Evolutionary conservation across 176 grass and related monocot genomes (phyloP).

Genomic region (Musa schizocarpa): DNA sequence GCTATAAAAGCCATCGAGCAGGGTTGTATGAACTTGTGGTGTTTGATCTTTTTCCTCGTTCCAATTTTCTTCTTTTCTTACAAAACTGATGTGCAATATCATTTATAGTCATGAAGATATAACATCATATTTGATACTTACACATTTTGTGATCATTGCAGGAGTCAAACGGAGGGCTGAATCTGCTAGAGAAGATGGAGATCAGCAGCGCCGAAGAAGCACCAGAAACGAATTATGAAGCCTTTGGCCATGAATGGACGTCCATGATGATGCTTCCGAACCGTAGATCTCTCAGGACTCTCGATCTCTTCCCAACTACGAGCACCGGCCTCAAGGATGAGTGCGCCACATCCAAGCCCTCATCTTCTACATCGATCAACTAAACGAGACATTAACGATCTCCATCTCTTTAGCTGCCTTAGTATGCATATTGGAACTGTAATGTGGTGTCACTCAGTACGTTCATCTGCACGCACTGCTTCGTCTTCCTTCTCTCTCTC

Average conservation of each 20-base stretch:
- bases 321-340: constrained; percentile 71
- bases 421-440: neutral
- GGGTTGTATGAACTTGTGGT: too few relatives aligned
- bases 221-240: neutral
- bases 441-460: constrained; percentile 7
- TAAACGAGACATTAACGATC: neutral
- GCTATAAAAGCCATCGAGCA: too few relatives aligned
- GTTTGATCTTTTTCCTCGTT: too few relatives aligned
- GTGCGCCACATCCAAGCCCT: neutral
- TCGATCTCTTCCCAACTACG: constrained; percentile 77
- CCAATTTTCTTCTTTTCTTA: too few relatives aligned
- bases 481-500: too few relatives aligned
- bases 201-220: constrained; percentile 15
- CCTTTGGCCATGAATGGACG: constrained; percentile 25
- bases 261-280: constrained; percentile 39
- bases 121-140: too few relatives aligned
- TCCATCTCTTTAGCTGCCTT: neutral
- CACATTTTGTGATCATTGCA: neutral
- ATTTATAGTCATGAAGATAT: too few relatives aligned
- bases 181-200: constrained; percentile 26
- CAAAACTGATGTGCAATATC: too few relatives aligned
- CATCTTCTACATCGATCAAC: neutral
- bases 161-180: constrained; percentile 6
- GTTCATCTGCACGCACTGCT: too few relatives aligned
- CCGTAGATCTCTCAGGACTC: constrained; percentile 52